Base-by-base conservation (phyloP, 2,329 filamentous ascomycete genomes). In the Cladophialophora chaetospira region DNA sequence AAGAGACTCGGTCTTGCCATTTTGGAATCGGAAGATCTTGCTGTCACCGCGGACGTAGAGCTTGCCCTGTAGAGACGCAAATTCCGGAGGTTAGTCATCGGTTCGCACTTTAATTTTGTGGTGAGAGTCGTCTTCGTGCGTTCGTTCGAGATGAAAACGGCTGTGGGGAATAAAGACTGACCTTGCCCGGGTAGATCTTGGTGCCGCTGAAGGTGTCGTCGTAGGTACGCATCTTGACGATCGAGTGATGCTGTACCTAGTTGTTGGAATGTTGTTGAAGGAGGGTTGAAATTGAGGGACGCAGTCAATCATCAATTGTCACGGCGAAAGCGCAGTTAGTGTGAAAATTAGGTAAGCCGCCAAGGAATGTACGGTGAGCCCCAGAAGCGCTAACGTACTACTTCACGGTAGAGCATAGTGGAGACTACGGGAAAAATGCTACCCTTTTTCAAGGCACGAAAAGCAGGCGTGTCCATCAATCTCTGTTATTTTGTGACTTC, bases 1-100 rank as follows among this genome's bases (percentile, higher is more conserved):
- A 70, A 99, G 90, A 70, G 91, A 96, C 84, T 99, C 94, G 81
- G 91, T 93, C 85, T 99, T 99, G 84, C 94, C 91, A 82, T 96
- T 97, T 82, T 96, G 91, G 89, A 99, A 99, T 77, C 94, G 92
- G 89, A 99, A 99, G 85, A 97, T 87, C 86, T 97, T 99, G 91
- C 89, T 96, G 86, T 99, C 94, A 77, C 93, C 92, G 81, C 94
- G 91, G 86, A 99, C 84, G 84, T 93, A 99, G 83, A 99, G 89
- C 86, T 97, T 97, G 84, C 94, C 94, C 94, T 97, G 55, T 64
- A 54, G 9, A 43, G 36, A 10, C 23, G n/a, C 43, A 17, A 33
- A 43, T 15, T 26, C n/a, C 31, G 11, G 47, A 44, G 47, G 59
- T 65, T 60, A 63, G 63, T 42, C 21, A 29, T 42, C 48, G 17